These are phyloP conservation scores for Aspergillus hortae DNA, from an alignment of 2,329 filamentous ascomycete genomes.

Conservation along the genomic window DNA sequence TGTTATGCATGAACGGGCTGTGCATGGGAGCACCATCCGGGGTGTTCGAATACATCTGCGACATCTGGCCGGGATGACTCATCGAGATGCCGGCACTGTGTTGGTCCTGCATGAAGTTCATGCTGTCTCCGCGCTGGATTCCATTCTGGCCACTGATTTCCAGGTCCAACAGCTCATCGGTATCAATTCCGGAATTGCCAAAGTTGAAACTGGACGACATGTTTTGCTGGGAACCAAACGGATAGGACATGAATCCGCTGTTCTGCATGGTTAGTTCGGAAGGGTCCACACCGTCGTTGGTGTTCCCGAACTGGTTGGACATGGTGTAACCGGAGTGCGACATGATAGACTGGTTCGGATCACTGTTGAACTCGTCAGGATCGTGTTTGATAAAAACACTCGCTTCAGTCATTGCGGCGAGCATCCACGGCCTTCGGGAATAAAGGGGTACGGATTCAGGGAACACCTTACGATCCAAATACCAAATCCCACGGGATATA, in stretches of 20 bases:
- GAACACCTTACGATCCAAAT: conserved; percentile 18
- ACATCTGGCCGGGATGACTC: conserved; percentile 66
- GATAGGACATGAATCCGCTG: conserved; percentile 50
- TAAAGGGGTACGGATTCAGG: conserved; percentile 8
- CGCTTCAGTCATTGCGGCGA: conserved; percentile 50
- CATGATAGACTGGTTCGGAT: conserved; percentile 47
- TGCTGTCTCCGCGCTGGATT: conserved; percentile 29
- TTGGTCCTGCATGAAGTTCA: conserved; percentile 49
- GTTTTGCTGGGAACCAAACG: conserved; percentile 62
- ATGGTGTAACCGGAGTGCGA: conserved; percentile 50
- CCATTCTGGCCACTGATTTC: conserved; percentile 43
- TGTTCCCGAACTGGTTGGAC: conserved; percentile 52
- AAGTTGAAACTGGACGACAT: conserved; percentile 70
- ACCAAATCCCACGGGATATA: conserved; percentile 1
- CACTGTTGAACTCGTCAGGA: conserved; percentile 60
- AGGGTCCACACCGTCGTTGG: conserved; percentile 69
- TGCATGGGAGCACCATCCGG: conserved; percentile 89
- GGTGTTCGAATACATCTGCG: conserved; percentile 77
- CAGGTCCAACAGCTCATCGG: conserved; percentile 79
- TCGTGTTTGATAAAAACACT: conserved; percentile 66
- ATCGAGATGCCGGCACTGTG: conserved; percentile 52
- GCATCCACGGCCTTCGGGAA: conserved; percentile 8
- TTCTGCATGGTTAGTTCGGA: conserved; percentile 73
- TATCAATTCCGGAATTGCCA: conserved; percentile 74
- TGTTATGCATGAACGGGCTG: conserved; percentile 74